Evolutionary conservation across 495 filamentous ascomycete species (phyloP).

Genomic region (Aspergillus nanangensis): DNA sequence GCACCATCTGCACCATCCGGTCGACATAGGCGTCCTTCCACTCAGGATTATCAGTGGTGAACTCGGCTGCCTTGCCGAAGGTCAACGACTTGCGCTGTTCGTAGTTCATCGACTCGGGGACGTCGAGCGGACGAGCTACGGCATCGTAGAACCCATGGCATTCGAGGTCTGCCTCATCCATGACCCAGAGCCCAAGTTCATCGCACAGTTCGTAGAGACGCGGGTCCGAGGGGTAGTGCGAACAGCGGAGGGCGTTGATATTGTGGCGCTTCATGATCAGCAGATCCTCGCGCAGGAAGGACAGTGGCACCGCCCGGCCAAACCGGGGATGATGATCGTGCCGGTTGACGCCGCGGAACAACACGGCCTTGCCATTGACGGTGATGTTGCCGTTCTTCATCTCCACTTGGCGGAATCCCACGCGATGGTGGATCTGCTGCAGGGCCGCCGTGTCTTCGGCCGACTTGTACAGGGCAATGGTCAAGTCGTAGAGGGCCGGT

Average conservation of each 20-base stretch:
- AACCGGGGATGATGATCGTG: constrained; percentile 59
- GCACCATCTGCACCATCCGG: constrained; percentile 57
- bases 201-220: constrained; percentile 58
- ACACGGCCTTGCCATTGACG: constrained; percentile 55
- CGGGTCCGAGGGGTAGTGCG: constrained; percentile 57
- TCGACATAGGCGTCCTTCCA: constrained; percentile 66
- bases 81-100: constrained; percentile 52
- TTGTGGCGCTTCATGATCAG: constrained; percentile 66
- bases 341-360: constrained; percentile 56
- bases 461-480: constrained; percentile 22
- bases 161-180: constrained; percentile 69
- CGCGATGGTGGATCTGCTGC: constrained; percentile 43
- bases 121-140: constrained; percentile 39
- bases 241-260: constrained; percentile 59
- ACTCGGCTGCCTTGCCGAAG: constrained; percentile 47
- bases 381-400: constrained; percentile 50
- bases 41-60: constrained; percentile 55
- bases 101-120: constrained; percentile 46
- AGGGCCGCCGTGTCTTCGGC: constrained; percentile 17
- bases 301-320: constrained; percentile 55
- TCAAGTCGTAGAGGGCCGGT: constrained; percentile 52
- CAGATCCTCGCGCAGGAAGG: constrained; percentile 54
- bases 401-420: constrained; percentile 59
- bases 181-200: constrained; percentile 65
- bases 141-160: constrained; percentile 61